phyloP scores from a whole-genome alignment of 108 stramenopile species.

The Cyclostephanos invisitatus region DNA sequence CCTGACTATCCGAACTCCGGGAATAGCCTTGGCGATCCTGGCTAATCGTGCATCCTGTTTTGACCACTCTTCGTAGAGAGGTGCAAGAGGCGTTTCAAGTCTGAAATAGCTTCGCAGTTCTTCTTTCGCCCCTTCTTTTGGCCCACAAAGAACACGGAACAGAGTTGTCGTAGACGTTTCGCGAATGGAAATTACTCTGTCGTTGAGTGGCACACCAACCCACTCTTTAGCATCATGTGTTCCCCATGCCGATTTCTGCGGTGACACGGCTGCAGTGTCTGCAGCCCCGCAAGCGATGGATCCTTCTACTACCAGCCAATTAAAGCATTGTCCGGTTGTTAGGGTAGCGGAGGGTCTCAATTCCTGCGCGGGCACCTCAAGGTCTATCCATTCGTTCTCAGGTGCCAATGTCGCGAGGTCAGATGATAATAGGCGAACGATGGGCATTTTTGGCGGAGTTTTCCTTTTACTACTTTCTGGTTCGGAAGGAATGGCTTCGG shows the following conservation, averaged over 20 bases:
- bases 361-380: conserved; percentile 71
- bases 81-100: conserved; percentile 56
- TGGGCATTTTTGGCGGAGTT: conserved; percentile 27
- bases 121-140: conserved; percentile 37
- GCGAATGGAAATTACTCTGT: conserved; percentile 65
- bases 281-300: conserved; percentile 20
- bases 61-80: conserved; percentile 83
- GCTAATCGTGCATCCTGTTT: conserved; percentile 55
- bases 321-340: conserved; percentile 86
- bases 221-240: conserved; percentile 83
- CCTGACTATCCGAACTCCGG: conserved; percentile 85
- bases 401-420: conserved; percentile 46
- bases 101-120: conserved; percentile 75
- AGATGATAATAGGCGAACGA: conserved; percentile 30
- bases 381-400: conserved; percentile 61
- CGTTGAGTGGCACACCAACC: conserved; percentile 62
- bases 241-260: conserved; percentile 77
- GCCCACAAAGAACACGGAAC: conserved; percentile 63
- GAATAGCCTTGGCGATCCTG: conserved; percentile 70
- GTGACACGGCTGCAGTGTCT: conserved; percentile 3
- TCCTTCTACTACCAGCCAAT: conserved; percentile 71
- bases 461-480: background rate
- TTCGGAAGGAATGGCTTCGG: background rate
- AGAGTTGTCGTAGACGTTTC: conserved; percentile 79
- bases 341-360: conserved; percentile 79